A percentile compares a stretch with the other conserved stretches of the same genome.
These are phyloP conservation scores for Annulohypoxylon maeteangense DNA, from an alignment of 495 filamentous ascomycete species.

Conservation along the genomic window DNA sequence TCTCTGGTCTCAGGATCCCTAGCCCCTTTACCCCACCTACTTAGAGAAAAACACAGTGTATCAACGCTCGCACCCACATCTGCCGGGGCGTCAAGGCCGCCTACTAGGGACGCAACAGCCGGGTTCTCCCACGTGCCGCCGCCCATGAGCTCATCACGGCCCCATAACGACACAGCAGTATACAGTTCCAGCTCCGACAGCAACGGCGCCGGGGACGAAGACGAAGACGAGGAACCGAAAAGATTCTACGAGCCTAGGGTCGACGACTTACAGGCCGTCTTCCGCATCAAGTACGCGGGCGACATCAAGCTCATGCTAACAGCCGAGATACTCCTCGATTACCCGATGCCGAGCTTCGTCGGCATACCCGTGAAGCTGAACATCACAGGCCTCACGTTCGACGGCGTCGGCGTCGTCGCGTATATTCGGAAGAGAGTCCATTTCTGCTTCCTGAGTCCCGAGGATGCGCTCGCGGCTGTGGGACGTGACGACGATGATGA, in stretches of 20 bases:
- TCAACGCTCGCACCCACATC: constrained; percentile 63
- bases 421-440: constrained; percentile 86
- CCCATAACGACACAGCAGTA: background rate
- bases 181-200: constrained; percentile 22
- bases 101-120: constrained; percentile 53
- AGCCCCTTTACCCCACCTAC: constrained; percentile 32
- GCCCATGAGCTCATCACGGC: constrained; percentile 31
- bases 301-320: constrained; percentile 87
- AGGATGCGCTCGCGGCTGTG: constrained; percentile 80
- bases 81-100: constrained; percentile 58
- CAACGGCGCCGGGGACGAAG: constrained; percentile 45
- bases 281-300: constrained; percentile 87
- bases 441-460: constrained; percentile 90
- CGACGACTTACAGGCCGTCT: constrained; percentile 87
- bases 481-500: constrained; percentile 61
- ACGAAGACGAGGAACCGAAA: constrained; percentile 43
- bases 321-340: constrained; percentile 94
- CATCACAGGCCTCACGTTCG: constrained; percentile 93
- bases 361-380: constrained; percentile 90
- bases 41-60: constrained; percentile 64
- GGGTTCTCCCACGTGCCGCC: constrained; percentile 5
- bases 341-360: constrained; percentile 96
- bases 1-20: constrained; percentile 40
- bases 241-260: constrained; percentile 62
- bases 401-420: constrained; percentile 90